These are phyloP conservation scores for Paramecium pentaurelia DNA, from an alignment of 73 alveolate species.

Conservation along the genomic window DNA sequence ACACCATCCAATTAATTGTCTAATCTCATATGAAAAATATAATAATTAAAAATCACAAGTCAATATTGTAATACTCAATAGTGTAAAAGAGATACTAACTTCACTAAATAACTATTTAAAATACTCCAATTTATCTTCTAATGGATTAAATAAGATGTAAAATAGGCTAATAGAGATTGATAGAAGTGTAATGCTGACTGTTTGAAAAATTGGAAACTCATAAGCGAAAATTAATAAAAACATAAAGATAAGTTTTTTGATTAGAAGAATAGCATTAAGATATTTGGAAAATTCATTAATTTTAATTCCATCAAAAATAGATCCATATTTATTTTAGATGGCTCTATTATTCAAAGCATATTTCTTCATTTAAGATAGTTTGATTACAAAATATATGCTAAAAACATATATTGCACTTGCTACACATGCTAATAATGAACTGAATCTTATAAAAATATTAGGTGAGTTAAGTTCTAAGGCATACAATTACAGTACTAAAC, in stretches of 20 bases:
- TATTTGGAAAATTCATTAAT: not conserved
- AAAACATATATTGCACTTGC: not conserved
- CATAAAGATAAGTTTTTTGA: not conserved
- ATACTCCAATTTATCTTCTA: not conserved
- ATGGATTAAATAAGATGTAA: not conserved
- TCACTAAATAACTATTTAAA: not conserved
- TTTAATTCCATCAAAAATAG: not conserved
- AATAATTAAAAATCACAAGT: no score
- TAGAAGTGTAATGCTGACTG: not conserved
- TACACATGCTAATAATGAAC: not conserved
- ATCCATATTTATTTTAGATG: not conserved
- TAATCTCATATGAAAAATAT: no score
- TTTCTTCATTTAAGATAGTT: no score
- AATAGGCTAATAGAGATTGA: not conserved
- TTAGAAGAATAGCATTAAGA: not conserved
- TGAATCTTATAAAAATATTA: not conserved
- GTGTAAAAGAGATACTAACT: not conserved
- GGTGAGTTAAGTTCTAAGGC: not conserved
- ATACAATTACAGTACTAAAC: not conserved
- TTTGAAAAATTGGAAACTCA: not conserved
- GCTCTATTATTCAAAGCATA: not conserved
- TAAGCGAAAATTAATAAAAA: not conserved
- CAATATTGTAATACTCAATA: no score
- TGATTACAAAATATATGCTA: not conserved
- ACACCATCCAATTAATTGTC: no score